Evolutionary conservation across 257 asterid genomes (phyloP), one percentile per base, ranked within the genome.

Genomic region (Plectranthus barbatus): DNA sequence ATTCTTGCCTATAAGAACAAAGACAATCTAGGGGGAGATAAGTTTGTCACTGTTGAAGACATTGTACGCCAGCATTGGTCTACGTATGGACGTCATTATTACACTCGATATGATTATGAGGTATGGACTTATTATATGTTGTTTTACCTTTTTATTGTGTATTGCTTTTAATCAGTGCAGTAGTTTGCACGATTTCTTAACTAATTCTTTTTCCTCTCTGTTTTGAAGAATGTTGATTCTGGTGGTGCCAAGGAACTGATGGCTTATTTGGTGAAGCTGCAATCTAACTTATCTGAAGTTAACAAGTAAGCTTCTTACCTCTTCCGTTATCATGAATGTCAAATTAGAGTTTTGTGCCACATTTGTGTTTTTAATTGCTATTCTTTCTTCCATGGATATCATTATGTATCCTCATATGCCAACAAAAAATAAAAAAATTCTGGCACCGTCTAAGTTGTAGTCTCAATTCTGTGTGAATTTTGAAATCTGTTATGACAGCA

Each of bases 1-100:
- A 92, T 92, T 63, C 79, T 92, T 72, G 97, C 99, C 63, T 81
- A 83, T 65, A 92, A 78, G 80, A 92, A 92, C 76, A 92, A 86
- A 72, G 91, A 86, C 75, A 86, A 79, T 80, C 76, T 82, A 7
- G 86, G 70, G 40, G 96, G 82, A 47, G 94, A 75, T 15, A 86
- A 83, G 76, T 91, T 92, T 70, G 85, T 89, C 71, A 76, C 86
- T 23, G 96, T 89, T 51, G 97, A 92, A 77, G 97, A 92, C 78
- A 92, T 87, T 69, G 99, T 92, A 72, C 88, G 90, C 76, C 87
- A 87, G 76, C 99, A 92, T 64, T 92, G 99, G 99, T 77, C 87
- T 65, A 80, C 77, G 50, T 89, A 89, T 71, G 97, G 99, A 23
- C 99, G 99, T 59, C 97, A 92, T 79, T 92, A 92, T 74, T 92